A percentile compares a stretch with the other conserved stretches of the same genome.
phyloP scores from a whole-genome alignment of 2,329 filamentous ascomycete species.

The Magnaporthiopsis incrustans region DNA sequence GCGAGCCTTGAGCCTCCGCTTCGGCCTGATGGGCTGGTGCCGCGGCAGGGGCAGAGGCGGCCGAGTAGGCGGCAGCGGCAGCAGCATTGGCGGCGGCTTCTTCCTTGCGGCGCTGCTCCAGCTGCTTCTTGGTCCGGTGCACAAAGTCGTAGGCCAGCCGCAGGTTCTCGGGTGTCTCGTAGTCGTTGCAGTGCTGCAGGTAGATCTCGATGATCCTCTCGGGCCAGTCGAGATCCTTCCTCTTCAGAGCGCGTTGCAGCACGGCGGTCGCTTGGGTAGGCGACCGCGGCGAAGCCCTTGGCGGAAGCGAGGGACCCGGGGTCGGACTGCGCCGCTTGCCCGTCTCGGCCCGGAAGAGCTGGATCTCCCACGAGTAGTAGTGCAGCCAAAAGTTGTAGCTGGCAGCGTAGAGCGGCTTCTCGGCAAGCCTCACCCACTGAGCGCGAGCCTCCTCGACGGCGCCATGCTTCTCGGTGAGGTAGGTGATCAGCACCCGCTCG shows the following conservation, averaged over 20 bases:
- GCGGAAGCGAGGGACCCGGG: constrained; percentile 26
- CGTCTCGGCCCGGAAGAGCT: constrained; percentile 41
- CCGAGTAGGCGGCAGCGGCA: constrained; percentile 40
- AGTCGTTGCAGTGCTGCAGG: constrained; percentile 77
- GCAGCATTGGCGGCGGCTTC: constrained; percentile 50
- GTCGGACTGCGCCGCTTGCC: constrained; percentile 46
- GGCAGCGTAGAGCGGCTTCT: constrained; percentile 57
- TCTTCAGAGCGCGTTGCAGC: constrained; percentile 59
- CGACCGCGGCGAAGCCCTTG: not conserved
- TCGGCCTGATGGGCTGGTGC: constrained; percentile 17
- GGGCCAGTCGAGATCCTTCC: constrained; percentile 63
- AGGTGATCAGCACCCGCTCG: constrained; percentile 87
- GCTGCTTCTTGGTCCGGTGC: constrained; percentile 56
- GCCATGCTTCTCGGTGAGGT: constrained; percentile 75
- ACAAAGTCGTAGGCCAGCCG: constrained; percentile 67
- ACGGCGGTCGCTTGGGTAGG: constrained; percentile 70
- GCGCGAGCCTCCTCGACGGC: constrained; percentile 68
- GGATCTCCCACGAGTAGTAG: constrained; percentile 89
- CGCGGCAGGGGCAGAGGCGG: constrained; percentile 15
- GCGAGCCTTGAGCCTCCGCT: constrained; percentile 24
- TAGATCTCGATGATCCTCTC: constrained; percentile 70
- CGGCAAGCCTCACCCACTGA: constrained; percentile 64
- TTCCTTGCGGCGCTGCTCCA: constrained; percentile 55
- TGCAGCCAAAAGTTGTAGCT: constrained; percentile 91
- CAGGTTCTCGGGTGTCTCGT: constrained; percentile 70